Conservation (phyloP, 2,329 filamentous ascomycete genomes). For the Sordariomycetes sp. region DNA sequence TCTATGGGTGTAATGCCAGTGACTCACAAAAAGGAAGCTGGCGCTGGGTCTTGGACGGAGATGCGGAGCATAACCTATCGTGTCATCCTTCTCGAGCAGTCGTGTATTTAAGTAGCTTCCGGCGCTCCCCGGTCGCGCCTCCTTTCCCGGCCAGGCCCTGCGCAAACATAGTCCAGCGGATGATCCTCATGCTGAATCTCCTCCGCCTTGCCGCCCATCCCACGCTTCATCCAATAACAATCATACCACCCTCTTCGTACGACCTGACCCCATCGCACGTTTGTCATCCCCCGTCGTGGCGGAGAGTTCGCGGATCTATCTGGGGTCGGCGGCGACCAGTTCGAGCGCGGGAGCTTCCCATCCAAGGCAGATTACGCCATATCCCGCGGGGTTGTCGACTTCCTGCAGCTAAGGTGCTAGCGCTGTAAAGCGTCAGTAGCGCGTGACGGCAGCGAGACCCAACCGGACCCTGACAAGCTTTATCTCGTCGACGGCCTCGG, state of each 20-base stretch:
- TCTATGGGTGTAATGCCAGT: background rate
- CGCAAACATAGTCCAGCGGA: background rate
- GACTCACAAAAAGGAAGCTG: background rate
- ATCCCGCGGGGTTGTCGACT: background rate
- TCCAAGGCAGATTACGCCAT: conserved; percentile 1
- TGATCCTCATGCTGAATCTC: background rate
- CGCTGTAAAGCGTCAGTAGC: background rate
- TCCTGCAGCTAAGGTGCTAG: background rate
- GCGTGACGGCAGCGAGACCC: background rate
- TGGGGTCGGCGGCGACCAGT: background rate
- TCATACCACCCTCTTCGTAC: background rate
- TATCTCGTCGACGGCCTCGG: background rate
- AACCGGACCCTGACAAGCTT: background rate
- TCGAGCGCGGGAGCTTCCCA: background rate
- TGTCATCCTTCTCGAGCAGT: no score
- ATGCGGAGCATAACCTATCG: background rate
- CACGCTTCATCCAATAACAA: background rate
- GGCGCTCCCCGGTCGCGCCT: background rate
- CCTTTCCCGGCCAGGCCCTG: background rate
- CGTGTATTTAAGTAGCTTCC: background rate
- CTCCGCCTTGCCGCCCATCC: background rate
- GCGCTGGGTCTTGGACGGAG: background rate
- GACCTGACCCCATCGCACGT: background rate
- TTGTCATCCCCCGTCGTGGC: background rate
- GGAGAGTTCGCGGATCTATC: background rate